phyloP scores from a whole-genome alignment of 441 rosid species.

The Gossypium schwendimanii region DNA sequence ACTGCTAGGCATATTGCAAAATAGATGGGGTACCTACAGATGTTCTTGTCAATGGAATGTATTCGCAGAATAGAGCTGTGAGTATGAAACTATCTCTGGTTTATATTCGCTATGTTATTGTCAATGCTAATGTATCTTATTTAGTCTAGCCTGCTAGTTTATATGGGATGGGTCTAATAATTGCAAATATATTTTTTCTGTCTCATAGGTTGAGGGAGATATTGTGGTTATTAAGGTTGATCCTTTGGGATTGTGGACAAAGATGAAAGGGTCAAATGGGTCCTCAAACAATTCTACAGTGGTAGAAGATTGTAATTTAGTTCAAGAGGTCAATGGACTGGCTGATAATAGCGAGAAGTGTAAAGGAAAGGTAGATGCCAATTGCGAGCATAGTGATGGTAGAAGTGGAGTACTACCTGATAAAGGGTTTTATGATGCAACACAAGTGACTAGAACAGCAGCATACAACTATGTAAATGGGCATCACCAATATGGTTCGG shows the following conservation, averaged over 20 bases:
- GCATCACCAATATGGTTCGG: constrained; percentile 21
- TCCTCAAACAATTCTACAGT: constrained; percentile 25
- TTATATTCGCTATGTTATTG: neutral
- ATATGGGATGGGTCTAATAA: neutral
- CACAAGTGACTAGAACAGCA: constrained; percentile 15
- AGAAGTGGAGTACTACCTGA: constrained; percentile 13
- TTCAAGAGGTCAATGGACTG: constrained; percentile 24
- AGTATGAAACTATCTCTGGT: constrained; percentile 24
- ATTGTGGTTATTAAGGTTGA: constrained; percentile 59
- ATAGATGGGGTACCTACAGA: constrained; percentile 77
- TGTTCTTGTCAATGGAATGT: constrained; percentile 62
- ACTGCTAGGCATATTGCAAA: constrained; percentile 82
- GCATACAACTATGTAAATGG: constrained; percentile 24
- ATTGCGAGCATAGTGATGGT: constrained; percentile 20
- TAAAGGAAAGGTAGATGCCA: constrained; percentile 27
- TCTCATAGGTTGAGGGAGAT: constrained; percentile 75
- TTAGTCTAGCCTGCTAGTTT: constrained; percentile 5
- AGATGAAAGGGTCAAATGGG: constrained; percentile 65
- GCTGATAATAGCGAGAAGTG: constrained; percentile 28
- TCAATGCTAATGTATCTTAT: neutral
- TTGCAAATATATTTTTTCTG: constrained; percentile 14
- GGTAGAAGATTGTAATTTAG: constrained; percentile 27
- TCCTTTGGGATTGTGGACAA: constrained; percentile 60
- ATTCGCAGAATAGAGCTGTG: constrained; percentile 88
- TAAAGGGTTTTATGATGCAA: constrained; percentile 21